phyloP scores from a whole-genome alignment of 148 eudicot species.

The Simmondsia chinensis region DNA sequence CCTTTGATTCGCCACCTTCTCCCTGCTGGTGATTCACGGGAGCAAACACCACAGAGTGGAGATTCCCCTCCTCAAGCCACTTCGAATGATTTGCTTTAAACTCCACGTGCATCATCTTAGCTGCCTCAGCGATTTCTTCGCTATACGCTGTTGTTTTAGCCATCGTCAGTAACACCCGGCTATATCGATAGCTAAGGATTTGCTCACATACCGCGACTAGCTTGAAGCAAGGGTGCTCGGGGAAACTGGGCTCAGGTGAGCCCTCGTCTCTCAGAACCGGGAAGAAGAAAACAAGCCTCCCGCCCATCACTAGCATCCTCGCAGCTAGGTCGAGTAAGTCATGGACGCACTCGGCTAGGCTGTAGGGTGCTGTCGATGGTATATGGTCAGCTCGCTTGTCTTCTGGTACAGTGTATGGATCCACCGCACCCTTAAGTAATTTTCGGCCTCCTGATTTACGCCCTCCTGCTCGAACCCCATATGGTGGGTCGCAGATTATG shows the following conservation, averaged over 20 bases:
- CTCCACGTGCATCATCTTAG: conserved; percentile 50
- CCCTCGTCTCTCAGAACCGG: conserved; percentile 83
- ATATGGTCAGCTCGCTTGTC: conserved; percentile 87
- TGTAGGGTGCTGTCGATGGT: conserved; percentile 90
- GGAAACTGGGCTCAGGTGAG: conserved; percentile 51
- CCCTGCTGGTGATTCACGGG: conserved; percentile 29
- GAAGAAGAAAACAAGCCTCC: conserved; percentile 87
- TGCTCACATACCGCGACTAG: conserved; percentile 81
- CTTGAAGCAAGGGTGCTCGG: conserved; percentile 90
- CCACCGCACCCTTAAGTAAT: conserved; percentile 67
- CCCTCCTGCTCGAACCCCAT: conserved; percentile 98
- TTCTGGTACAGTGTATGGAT: conserved; percentile 86
- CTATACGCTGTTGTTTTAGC: conserved; percentile 72
- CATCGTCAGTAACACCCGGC: conserved; percentile 88
- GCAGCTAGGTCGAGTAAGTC: conserved; percentile 91
- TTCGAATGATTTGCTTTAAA: conserved; percentile 80
- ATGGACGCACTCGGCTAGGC: conserved; percentile 93
- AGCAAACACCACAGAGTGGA: conserved; percentile 85
- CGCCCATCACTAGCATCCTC: conserved; percentile 82
- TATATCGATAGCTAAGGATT: conserved; percentile 78
- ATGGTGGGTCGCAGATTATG: conserved; percentile 96
- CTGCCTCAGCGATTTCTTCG: conserved; percentile 46
- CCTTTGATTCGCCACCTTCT: conserved; percentile 34
- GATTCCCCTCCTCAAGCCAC: conserved; percentile 94
- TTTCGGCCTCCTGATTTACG: conserved; percentile 99